Conservation (phyloP, 1,284 basidiomycete species). For the Trichosporon sp. region DNA sequence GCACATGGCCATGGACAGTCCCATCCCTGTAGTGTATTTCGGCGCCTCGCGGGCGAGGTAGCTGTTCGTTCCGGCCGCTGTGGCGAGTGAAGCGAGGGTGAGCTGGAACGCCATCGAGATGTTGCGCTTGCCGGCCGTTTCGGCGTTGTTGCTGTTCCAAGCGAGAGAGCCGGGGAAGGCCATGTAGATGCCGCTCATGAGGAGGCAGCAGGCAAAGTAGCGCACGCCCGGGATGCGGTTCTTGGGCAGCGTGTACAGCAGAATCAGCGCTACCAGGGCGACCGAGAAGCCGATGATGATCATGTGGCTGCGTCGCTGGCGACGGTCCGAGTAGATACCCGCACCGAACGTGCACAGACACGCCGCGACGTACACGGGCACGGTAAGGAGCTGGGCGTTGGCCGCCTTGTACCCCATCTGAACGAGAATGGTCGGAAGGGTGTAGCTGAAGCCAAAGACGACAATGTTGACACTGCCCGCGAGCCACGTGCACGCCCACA, state of each 20-base stretch:
- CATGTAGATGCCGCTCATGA: slow-evolving; percentile 10
- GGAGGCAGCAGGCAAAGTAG: slow-evolving; percentile 19
- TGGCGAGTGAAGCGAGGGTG: slow-evolving; percentile 16
- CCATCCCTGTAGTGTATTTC: slow-evolving; percentile 15
- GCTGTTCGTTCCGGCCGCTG: slow-evolving; percentile 21
- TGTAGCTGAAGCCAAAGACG: slow-evolving; percentile 21
- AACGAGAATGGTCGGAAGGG: slow-evolving; percentile 22
- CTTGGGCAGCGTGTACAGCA: slow-evolving; percentile 22
- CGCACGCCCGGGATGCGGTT: slow-evolving; percentile 17
- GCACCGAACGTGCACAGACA: slow-evolving; percentile 14
- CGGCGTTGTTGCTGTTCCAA: slow-evolving; percentile 22
- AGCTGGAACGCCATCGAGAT: slow-evolving; percentile 21
- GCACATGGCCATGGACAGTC: slow-evolving; percentile 18
- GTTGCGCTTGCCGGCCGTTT: slow-evolving; percentile 19
- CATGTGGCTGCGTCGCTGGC: slow-evolving; percentile 16
- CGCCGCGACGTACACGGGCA: slow-evolving; percentile 23
- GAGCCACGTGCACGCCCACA: slow-evolving; percentile 18
- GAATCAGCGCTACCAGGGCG: slow-evolving; percentile 23
- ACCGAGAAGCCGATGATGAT: slow-evolving; percentile 20
- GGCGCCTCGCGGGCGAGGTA: slow-evolving; percentile 17
- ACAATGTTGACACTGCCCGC: slow-evolving; percentile 15
- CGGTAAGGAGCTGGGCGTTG: slow-evolving; percentile 26
- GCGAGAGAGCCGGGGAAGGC: slow-evolving; percentile 13
- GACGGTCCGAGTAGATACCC: slow-evolving; percentile 18
- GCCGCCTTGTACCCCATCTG: slow-evolving; percentile 27